phyloP scores from a whole-genome alignment of 306 rosid genomes.

The Pyrus betulifolia region DNA sequence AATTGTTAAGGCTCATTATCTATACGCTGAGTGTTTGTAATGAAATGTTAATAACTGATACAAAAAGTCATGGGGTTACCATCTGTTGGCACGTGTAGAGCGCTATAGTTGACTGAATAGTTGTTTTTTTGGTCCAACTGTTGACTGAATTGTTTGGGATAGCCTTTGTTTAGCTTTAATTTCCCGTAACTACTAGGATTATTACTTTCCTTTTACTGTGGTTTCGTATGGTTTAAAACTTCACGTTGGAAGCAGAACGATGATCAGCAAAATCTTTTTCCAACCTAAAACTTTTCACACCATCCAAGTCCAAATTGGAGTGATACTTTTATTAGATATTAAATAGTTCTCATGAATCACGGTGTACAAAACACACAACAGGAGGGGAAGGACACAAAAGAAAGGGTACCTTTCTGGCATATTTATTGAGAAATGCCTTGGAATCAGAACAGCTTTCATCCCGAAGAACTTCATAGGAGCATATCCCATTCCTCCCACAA shows the following conservation, averaged over 20 bases:
- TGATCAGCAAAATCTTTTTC: not conserved
- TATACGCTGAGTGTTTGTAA: not conserved
- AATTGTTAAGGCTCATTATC: not conserved
- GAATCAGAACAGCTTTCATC: constrained; percentile 48
- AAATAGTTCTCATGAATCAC: not conserved
- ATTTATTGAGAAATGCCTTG: constrained; percentile 28
- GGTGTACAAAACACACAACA: not conserved
- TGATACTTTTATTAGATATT: not conserved
- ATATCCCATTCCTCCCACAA: constrained; percentile 76
- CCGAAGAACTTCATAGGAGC: constrained; percentile 83
- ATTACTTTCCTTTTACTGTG: not conserved
- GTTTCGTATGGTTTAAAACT: not conserved
- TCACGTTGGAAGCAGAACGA: not conserved
- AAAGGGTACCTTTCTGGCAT: constrained; percentile 47
- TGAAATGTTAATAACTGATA: not conserved
- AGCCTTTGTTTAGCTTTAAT: not conserved
- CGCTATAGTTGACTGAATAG: not conserved
- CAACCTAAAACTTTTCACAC: not conserved
- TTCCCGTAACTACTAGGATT: not conserved
- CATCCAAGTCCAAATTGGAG: not conserved
- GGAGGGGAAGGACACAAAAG: not conserved
- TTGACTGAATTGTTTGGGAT: not conserved
- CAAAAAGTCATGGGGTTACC: not conserved
- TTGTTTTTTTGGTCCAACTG: not conserved
- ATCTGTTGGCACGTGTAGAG: not conserved